Base-by-base conservation (phyloP, 352 stramenopile species). In the Pythium monospermum region DNA sequence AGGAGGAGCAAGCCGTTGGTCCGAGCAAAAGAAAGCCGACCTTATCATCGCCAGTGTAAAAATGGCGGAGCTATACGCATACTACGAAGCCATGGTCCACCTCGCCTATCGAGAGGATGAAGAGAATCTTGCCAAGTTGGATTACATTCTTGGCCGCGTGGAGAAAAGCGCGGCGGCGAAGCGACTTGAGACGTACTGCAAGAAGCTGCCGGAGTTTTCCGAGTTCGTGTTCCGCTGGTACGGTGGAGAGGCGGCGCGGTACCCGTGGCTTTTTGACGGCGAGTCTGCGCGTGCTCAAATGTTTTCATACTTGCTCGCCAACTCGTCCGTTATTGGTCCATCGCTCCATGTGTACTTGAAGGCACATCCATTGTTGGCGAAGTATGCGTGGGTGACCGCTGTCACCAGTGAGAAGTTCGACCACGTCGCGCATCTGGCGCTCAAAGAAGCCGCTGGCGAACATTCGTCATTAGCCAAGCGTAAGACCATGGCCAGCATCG, bases 41-140 rank as follows among this genome's bases (percentile, higher is more conserved):
- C 56, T 89, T 4, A 83, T 90, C 30, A 58, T 33, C 6, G 53
- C 74, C 12, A 85, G 76, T 38, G 73, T 88, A 18, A 62, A 75
- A 32, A 60, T 90, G 3, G 70, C 69, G 11, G 78, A 92, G 50
- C 76, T 73, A 51, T 86, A 88, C 48, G 40, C 52, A n/a, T 94
- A 90, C 60, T 91, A 80, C 33, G 81, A 94, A 69, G 79, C 75
- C 28, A 92, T 94, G 77, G 72, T 87, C 18, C 89, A 82, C 53
- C 39, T 94, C 12, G 59, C 71, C 11, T 83, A 75, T 23, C 64
- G 69, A 10, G 77, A 91, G 63, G 76, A 88, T 40, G 65, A 71
- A 22, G 64, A 65, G 31, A 83, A 84, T 25, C 26, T 88, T 16
- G 42, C 49, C 2, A 73, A 86, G 54, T 56, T 90, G n/a, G 81